Evolutionary conservation across 371 early-diverging fungal genomes (phyloP), one percentile per base, ranked within the genome.

Genomic region (Nosema muscidifuracis): DNA sequence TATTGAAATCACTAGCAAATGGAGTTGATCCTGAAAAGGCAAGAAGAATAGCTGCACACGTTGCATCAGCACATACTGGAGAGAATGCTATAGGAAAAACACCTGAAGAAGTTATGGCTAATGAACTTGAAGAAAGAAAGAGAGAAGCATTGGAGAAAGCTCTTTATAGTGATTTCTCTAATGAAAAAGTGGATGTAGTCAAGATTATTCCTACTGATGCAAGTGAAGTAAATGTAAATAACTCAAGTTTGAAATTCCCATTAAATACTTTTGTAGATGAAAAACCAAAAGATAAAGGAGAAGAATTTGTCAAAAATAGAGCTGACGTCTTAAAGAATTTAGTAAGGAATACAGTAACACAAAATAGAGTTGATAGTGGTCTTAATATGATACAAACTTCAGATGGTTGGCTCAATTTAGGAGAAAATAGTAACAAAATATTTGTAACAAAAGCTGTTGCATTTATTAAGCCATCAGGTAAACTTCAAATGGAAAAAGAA

Each of bases 271-370:
- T 81, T 63, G 24, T 62, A 9, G 60, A 68, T 28, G 72, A 34
- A 31, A 56, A 73, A 33, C 58, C 79, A 18, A 57, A 66, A 22
- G 75, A 72, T 1, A 55, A 74, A 28, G 74, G 67, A 51, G 84
- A 84, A 64, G 67, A 33, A 6, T 60, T 57, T 43, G 77, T 73
- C 1, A 67, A 78, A 57, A 71, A 78, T 31, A 69, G 50, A 36
- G 61, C 68, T 38, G 69, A 73, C n/a, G 63, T 61, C 16, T 44
- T 78, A 2, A 75, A 51, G 44, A 75, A 77, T 15, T 44, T 67
- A 24, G 67, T 80, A 22, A 80, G 81, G 62, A 81, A 81, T 36
- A 81, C 68, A 74, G 71, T 81, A 18, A 77, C 74, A 26, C 53
- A 47, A 24, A 44, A 51, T 0, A 15, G 47, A 13, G 60, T 76